Evolutionary conservation across 108 stramenopile species (phyloP).

Genomic region (Cyclotella choctawhatcheeana): DNA sequence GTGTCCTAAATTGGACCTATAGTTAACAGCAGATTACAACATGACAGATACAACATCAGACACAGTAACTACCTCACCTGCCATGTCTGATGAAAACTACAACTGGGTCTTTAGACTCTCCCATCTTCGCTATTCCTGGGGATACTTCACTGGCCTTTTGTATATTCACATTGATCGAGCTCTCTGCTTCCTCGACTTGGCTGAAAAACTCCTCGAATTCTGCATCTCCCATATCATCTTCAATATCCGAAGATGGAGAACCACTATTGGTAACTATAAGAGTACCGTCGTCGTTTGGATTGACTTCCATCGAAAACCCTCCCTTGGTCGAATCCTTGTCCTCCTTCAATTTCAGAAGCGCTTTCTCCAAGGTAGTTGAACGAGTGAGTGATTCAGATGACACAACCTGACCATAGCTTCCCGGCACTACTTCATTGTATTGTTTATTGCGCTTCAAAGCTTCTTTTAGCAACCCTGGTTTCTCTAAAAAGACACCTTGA

Average conservation of each 20-base stretch:
- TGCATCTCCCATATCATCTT: conserved; percentile 26
- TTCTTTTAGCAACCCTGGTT: conserved; percentile 61
- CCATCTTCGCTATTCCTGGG: conserved; percentile 40
- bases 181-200: conserved; percentile 20
- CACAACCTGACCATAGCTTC: conserved; percentile 32
- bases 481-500: conserved; percentile 60
- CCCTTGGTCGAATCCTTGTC: conserved; percentile 15
- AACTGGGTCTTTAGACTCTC: conserved; percentile 55
- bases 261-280: conserved; percentile 40
- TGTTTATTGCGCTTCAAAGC: conserved; percentile 55
- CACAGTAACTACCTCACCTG: no score
- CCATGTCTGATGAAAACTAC: conserved; percentile 81
- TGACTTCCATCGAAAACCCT: conserved; percentile 1
- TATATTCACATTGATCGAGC: conserved; percentile 23
- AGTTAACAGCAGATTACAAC: no score
- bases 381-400: conserved; percentile 12
- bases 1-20: no score
- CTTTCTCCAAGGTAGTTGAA: conserved; percentile 42
- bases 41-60: no score
- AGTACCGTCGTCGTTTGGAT: conserved; percentile 43
- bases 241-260: conserved; percentile 9
- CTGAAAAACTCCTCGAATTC: conserved; percentile 53
- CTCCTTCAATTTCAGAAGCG: conserved; percentile 43
- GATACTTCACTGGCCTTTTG: conserved; percentile 28
- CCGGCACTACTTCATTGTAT: conserved; percentile 37